Evolutionary conservation across 352 stramenopile genomes (phyloP).

Genomic region (Phytophthora melonis): DNA sequence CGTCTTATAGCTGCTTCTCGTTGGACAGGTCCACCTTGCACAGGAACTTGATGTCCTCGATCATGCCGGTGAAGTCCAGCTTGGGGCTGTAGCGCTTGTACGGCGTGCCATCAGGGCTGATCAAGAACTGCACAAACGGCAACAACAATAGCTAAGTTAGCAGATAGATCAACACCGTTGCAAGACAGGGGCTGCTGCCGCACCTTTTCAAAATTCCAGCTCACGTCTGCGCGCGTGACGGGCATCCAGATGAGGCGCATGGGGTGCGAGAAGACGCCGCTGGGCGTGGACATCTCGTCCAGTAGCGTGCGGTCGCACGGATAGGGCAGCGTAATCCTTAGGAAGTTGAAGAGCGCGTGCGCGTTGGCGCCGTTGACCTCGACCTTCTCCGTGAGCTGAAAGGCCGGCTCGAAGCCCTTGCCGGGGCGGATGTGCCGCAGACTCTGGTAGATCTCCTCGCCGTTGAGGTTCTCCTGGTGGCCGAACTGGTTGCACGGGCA

Average conservation of each 20-base stretch:
- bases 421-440: conserved; percentile 78
- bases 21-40: conserved; percentile 50
- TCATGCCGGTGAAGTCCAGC: conserved; percentile 67
- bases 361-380: conserved; percentile 85
- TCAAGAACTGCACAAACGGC: conserved; percentile 63
- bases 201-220: conserved; percentile 90
- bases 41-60: conserved; percentile 75
- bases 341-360: conserved; percentile 83
- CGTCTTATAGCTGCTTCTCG: conserved; percentile 49
- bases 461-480: conserved; percentile 85
- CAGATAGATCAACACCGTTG: background rate
- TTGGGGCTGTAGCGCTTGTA: conserved; percentile 87
- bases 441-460: conserved; percentile 81
- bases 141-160: background rate
- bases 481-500: conserved; percentile 87
- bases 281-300: conserved; percentile 82
- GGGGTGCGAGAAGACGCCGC: conserved; percentile 81
- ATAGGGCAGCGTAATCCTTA: conserved; percentile 75
- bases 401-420: conserved; percentile 74
- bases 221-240: conserved; percentile 79
- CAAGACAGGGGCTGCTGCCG: background rate
- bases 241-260: conserved; percentile 90
- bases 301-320: conserved; percentile 78
- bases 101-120: conserved; percentile 77
- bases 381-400: conserved; percentile 81